Evolutionary conservation across 257 asterid species (phyloP).

Genomic region (Solanum bulbocastanum): DNA sequence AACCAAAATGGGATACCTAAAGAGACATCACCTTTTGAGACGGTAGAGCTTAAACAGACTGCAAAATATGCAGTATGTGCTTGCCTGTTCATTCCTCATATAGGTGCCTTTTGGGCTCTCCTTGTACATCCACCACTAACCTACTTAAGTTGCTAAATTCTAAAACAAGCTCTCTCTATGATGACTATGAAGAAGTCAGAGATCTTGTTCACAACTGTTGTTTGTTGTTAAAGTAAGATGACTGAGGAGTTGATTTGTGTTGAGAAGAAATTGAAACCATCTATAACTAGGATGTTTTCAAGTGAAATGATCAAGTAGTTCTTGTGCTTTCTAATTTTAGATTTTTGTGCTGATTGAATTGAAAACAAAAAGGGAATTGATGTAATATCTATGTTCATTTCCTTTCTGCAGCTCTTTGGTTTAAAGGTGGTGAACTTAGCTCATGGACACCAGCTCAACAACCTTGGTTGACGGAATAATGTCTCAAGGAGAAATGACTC

Average conservation of each 20-base stretch:
- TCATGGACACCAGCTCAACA: conserved; percentile 61
- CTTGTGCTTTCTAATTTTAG: background rate
- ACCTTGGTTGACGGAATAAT: conserved; percentile 68
- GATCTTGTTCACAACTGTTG: background rate
- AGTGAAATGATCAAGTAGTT: background rate
- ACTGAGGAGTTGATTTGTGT: background rate
- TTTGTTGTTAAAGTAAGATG: background rate
- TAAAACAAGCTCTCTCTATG: background rate
- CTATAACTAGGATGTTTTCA: background rate
- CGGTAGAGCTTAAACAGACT: background rate
- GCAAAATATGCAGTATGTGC: background rate
- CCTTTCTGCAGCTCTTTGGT: conserved; percentile 59
- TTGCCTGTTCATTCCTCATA: background rate
- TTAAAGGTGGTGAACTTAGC: conserved; percentile 58
- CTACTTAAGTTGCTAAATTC: background rate
- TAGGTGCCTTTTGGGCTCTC: background rate
- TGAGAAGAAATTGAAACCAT: background rate
- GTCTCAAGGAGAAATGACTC: background rate
- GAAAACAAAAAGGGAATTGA: background rate
- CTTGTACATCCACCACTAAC: background rate
- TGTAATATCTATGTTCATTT: background rate
- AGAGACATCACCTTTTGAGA: background rate
- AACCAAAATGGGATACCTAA: background rate
- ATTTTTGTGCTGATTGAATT: background rate
- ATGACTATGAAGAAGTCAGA: background rate